Conservation (phyloP, 2,329 filamentous ascomycete genomes). For the Tothia fuscella region DNA sequence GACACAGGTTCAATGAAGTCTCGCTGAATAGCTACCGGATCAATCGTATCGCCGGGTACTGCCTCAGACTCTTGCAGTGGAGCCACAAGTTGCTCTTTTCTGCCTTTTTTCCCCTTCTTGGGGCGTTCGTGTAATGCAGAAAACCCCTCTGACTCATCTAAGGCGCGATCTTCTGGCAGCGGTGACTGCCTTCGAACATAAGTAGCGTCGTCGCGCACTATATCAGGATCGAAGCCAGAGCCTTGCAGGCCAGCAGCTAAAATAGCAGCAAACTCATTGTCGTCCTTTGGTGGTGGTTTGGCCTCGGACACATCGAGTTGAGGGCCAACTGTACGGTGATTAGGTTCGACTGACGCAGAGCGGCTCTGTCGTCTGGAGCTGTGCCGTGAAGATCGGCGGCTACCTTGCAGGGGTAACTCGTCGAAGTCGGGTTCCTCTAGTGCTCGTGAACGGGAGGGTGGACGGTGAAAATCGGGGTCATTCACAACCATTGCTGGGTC, state of each 20-base stretch:
- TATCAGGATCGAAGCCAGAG: constrained; percentile 23
- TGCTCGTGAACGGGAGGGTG: constrained; percentile 21
- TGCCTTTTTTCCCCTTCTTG: constrained; percentile 32
- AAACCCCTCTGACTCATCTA: constrained; percentile 19
- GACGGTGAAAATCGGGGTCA: constrained; percentile 23
- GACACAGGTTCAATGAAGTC: no score
- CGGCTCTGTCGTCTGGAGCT: constrained; percentile 9
- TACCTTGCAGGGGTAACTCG: constrained; percentile 10
- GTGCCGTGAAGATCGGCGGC: constrained; percentile 6
- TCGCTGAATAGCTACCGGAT: no score
- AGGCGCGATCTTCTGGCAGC: constrained; percentile 12
- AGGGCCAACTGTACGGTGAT: neutral
- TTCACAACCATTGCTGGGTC: constrained; percentile 19
- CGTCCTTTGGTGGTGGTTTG: constrained; percentile 6
- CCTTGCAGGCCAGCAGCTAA: constrained; percentile 22
- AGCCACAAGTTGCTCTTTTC: constrained; percentile 12
- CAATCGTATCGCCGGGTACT: no score
- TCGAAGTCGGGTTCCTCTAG: constrained; percentile 19
- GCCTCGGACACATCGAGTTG: neutral
- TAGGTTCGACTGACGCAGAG: constrained; percentile 2
- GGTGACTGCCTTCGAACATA: constrained; percentile 11
- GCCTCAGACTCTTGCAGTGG: constrained; percentile 9
- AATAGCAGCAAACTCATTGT: constrained; percentile 21
- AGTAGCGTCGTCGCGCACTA: constrained; percentile 16
- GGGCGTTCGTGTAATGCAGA: constrained; percentile 23